Base-by-base conservation (phyloP, 2,329 filamentous ascomycete species). In the Epichloe gansuensis region DNA sequence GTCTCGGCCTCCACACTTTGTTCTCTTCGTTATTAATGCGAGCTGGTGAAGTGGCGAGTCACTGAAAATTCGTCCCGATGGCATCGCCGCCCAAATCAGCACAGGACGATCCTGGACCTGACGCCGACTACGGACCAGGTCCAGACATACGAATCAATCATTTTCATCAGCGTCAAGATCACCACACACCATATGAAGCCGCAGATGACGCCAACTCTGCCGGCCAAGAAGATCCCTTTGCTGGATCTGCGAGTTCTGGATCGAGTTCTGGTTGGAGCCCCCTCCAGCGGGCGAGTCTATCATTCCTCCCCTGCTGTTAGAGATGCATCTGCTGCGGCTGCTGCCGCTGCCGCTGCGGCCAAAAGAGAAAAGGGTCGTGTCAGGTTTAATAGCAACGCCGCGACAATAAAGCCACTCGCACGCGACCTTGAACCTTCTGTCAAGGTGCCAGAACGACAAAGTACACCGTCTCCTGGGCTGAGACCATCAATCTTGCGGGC, bases 291-390 rank as follows among this genome's bases (percentile, higher is more conserved):
- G 5, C 35, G 42, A 55, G 12, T 25, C 28, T 38, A 35, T 46
- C 15, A 42, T 48, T 15, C 11, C 48, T 41, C 34, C 41, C 21
- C 41, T 46, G 25, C 23, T n/a, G 42, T 9, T 21, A 34, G 41
- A 31, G 25, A 31, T 38, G 25, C 13, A 25, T 17, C 52, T 28
- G 31, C 44, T 11, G 37, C 13, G 7, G 51, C 34, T 3, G 38
- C 53, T 0, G 54, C 46, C 5, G 49, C 54, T 8, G 53, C 44
- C 2, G 54, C 52, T 2, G 51, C 53, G 3, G 49, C 44, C n/a
- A 72, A 66, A 58, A 71, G 67, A 48, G 73, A 75, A 55, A 75
- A 74, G 56, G 72, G 69, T 3, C 69, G 73, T 31, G 73, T 75
- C 31, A 68, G 73, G 6, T 75, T 75, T 57, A 75, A 75, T 59